These are phyloP conservation scores for Besnoitia besnoiti DNA, from an alignment of 169 alveolate species.

Conservation along the genomic window DNA sequence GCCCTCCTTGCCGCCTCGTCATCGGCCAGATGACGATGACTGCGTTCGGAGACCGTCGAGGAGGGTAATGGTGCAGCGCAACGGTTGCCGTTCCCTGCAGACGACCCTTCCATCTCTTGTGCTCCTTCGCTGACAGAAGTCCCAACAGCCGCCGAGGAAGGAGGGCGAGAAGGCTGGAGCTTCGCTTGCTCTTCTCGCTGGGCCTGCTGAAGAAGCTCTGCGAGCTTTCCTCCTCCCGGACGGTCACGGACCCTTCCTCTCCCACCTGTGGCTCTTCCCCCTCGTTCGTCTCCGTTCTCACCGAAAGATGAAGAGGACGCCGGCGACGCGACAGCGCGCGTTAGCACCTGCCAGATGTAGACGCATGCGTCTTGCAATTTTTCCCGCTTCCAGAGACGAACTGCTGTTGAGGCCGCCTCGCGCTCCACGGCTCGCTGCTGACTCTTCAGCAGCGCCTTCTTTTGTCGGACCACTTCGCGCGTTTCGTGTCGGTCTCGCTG, in stretches of 20 bases:
- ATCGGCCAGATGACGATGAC: neutral
- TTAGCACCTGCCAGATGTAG: slow-evolving; percentile 4
- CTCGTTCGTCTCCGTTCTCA: neutral
- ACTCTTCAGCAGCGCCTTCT: neutral
- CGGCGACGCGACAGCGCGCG: slow-evolving; percentile 10
- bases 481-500: neutral
- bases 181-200: neutral
- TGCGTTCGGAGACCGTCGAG: neutral
- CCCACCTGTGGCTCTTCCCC: neutral
- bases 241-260: no score
- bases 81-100: no score
- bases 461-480: neutral
- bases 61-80: no score
- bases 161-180: neutral
- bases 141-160: neutral
- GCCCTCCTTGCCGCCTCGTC: neutral
- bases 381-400: neutral
- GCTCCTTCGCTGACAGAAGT: no score
- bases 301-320: neutral
- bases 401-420: slow-evolving; percentile 1
- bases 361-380: slow-evolving; percentile 10
- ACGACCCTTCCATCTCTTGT: no score
- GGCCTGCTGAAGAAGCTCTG: neutral
- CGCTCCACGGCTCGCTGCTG: neutral
- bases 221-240: neutral